phyloP scores from a whole-genome alignment of 768 basidiomycete genomes.

The Collybia sp. region DNA sequence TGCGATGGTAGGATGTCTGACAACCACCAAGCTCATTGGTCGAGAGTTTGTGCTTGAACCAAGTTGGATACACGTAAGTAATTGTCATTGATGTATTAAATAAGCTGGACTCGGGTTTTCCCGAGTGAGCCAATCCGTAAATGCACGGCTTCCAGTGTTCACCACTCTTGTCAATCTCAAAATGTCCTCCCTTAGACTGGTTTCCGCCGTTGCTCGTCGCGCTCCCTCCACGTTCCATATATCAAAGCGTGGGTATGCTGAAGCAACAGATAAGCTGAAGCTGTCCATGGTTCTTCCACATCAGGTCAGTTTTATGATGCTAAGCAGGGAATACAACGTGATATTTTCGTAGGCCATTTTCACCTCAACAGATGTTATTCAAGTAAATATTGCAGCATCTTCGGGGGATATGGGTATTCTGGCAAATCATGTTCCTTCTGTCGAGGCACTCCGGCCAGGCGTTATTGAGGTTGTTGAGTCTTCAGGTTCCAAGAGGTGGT shows the following conservation, averaged over 20 bases:
- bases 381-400: slow-evolving; percentile 92
- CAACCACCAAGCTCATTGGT: too few relatives aligned
- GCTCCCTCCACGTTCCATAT: slow-evolving; percentile 45
- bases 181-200: slow-evolving; percentile 77
- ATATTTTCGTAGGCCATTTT: slow-evolving; percentile 68
- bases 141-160: slow-evolving; percentile 27
- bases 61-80: neutral
- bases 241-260: slow-evolving; percentile 85
- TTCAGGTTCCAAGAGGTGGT: slow-evolving; percentile 88
- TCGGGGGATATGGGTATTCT: slow-evolving; percentile 99
- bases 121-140: slow-evolving; percentile 30
- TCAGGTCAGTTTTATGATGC: slow-evolving; percentile 51
- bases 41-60: too few relatives aligned
- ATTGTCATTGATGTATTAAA: slow-evolving; percentile 1
- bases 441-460: slow-evolving; percentile 92
- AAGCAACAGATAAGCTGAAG: slow-evolving; percentile 85
- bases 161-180: slow-evolving; percentile 20
- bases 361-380: slow-evolving; percentile 86
- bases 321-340: slow-evolving; percentile 1
- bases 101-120: slow-evolving; percentile 9
- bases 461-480: slow-evolving; percentile 92
- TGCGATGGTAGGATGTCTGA: too few relatives aligned
- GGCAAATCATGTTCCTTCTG: slow-evolving; percentile 97
- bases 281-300: slow-evolving; percentile 94
- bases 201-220: slow-evolving; percentile 59